Percentiles rank a stretch among this genome's conserved stretches.
Conservation (phyloP, 345 rosid species). For the Eucalyptus caleyi region DNA sequence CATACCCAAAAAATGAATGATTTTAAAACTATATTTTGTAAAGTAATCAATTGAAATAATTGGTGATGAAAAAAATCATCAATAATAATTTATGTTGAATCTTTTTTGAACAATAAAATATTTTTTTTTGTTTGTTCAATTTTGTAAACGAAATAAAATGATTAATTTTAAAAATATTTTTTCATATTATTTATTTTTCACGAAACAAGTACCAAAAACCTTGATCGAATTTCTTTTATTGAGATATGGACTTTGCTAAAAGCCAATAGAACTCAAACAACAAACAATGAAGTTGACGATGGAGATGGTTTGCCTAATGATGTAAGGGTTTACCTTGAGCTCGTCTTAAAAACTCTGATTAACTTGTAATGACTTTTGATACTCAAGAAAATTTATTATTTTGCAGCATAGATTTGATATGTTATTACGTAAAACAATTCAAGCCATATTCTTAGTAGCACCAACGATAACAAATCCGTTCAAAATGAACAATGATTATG, state of each 20-base stretch:
- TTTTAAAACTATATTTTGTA: neutral
- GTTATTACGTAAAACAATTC: accelerated
- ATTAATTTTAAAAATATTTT: neutral
- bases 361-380: neutral
- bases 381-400: neutral
- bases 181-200: neutral
- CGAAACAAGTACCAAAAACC: accelerated
- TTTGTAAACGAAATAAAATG: accelerated
- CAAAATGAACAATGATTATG: accelerated
- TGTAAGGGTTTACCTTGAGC: neutral
- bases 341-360: accelerated
- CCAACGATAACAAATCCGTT: accelerated
- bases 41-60: neutral
- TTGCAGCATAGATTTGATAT: neutral
- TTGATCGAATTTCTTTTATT: neutral
- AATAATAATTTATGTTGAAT: neutral
- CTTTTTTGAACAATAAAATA: neutral
- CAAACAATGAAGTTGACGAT: neutral
- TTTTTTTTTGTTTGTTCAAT: neutral
- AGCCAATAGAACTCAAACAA: neutral
- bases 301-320: neutral
- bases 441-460: accelerated
- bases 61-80: accelerated
- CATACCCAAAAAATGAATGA: neutral
- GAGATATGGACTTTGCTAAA: neutral